Base-by-base conservation (phyloP, 345 rosid species). In the Toxicodendron radicans region DNA sequence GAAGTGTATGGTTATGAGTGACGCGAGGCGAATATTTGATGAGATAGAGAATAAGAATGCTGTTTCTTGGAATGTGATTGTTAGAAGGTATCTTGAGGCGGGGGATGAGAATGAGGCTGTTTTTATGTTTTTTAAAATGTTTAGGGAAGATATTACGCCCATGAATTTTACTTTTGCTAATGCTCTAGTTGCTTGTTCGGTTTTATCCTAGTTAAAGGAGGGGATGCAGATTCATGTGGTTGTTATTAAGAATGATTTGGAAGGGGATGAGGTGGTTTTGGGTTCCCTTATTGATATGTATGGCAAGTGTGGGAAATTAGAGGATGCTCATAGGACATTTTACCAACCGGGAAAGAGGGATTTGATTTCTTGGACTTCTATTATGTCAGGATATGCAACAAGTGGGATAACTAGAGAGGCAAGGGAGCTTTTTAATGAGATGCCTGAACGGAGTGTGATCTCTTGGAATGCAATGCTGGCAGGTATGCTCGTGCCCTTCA, bases 381-480 rank as follows among this genome's bases (percentile, higher is more conserved):
- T 89, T 4, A 76, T 92, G 72, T 89, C 92, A 5, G 95, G 88
- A 52, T 92, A 86, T 82, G 95, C 92, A 64, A 60, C 77, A 78
- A 83, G 70, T 66, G 95, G 97, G 72, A 76, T 82, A 74, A 87
- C 73, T 71, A 72, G 75, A 79, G 88, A 88, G 61, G 97, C 97
- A 52, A 82, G 93, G 66, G 79, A 87, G 52, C 89, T 94, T 54
- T 94, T 94, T 66, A 80, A 87, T 82, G 64, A 83, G 79, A 94
- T 94, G 97, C 95, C 95, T 10, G 89, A 87, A 64, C 80, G 87
- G 62, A 92, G 88, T 80, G 71, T 90, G 5, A 43, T 94, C 78
- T 88, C 98, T 0, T 94, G 97, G 96, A 94, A 92, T 60, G 90
- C 90, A 20, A 89, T 94, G 94, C 70, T 92, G 80, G 95, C 90